phyloP scores from a whole-genome alignment of 208 protist species.

The Jaenimonas drosophilae region DNA sequence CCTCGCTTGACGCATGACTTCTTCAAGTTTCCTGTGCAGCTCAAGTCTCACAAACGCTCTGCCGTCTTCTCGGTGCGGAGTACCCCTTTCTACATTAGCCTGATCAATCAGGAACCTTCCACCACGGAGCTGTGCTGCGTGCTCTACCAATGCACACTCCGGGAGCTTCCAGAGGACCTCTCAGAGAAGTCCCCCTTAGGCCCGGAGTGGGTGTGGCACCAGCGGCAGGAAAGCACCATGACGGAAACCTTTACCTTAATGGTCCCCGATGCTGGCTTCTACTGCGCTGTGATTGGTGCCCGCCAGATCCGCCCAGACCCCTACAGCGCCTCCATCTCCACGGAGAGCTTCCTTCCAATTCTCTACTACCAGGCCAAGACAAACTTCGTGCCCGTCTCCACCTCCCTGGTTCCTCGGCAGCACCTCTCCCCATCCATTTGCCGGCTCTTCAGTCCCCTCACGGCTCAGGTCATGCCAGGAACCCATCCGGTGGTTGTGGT shows the following conservation, averaged over 20 bases:
- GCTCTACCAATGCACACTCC: conserved; percentile 50
- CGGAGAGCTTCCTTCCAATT: conserved; percentile 35
- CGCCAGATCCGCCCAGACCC: conserved; percentile 54
- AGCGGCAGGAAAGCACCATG: conserved; percentile 43
- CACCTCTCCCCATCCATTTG: conserved; percentile 56
- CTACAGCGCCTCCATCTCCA: conserved; percentile 35
- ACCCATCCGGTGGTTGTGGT: conserved; percentile 46
- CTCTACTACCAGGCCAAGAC: conserved; percentile 64
- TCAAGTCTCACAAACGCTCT: conserved; percentile 34
- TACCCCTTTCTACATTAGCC: conserved; percentile 59
- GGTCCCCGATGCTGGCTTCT: conserved; percentile 62
- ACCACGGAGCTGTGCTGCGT: conserved; percentile 64
- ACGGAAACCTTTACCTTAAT: conserved; percentile 74
- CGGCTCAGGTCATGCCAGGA: conserved; percentile 30
- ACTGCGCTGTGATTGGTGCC: conserved; percentile 59
- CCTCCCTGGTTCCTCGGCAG: conserved; percentile 60
- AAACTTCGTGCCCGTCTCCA: conserved; percentile 46
- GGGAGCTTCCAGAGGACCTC: conserved; percentile 37
- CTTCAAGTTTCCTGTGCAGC: conserved; percentile 31
- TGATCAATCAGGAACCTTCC: conserved; percentile 39
- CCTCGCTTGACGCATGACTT: conserved; percentile 56
- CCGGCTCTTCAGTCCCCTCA: conserved; percentile 57
- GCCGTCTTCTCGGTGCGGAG: conserved; percentile 27
- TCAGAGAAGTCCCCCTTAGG: conserved; percentile 16
- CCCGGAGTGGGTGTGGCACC: conserved; percentile 75